Evolutionary conservation across 2,329 filamentous ascomycete species (phyloP), one percentile per base, ranked within the genome.

Genomic region (Graphiopsis chlorocephala): DNA sequence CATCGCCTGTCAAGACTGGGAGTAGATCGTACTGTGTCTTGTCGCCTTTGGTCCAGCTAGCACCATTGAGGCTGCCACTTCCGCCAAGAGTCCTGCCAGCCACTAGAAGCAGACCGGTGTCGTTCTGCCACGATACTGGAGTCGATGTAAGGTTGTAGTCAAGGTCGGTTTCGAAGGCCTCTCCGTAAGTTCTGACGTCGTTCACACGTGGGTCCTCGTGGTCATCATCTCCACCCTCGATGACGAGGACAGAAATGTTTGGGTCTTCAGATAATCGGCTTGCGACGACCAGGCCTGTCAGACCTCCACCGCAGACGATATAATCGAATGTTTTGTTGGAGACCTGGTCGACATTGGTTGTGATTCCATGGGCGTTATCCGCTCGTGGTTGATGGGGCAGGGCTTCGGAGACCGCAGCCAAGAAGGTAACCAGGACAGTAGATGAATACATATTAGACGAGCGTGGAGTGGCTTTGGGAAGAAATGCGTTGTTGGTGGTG

Each of bases 31-130:
- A 73, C 60, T 72, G 72, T 11, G 70, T 69, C 35, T 63, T 65
- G 29, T 70, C 61, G 11, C 71, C 72, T 47, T 73, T 73, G n/a
- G 72, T 72, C 71, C 71, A 72, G 31, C 65, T 68, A 14, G 71
- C 71, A 15, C 72, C 71, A 42, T 72, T 73, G 23, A 73, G 64
- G 33, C 67, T 69, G 48, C 67, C 70, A 52, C 67, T 71, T 1
- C 72, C 72, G 33, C 71, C 71, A 8, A 72, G 69, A 10, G 66
- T 72, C 60, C 68, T 72, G 50, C 72, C 72, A 4, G 71, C 70
- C 23, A 70, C 69, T 14, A 73, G 64, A 8, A 65, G 68, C 7
- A 71, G 66, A 28, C 45, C 47, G 0, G 61, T 59, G 50, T 64
- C 56, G 50, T 71, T 65, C 59, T 72, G 70, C 68, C 68, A 70